A percentile compares a stretch with the other conserved stretches of the same genome.
Evolutionary conservation across 2,329 filamentous ascomycete genomes (phyloP).

Genomic region (Penicillium oxalicum): DNA sequence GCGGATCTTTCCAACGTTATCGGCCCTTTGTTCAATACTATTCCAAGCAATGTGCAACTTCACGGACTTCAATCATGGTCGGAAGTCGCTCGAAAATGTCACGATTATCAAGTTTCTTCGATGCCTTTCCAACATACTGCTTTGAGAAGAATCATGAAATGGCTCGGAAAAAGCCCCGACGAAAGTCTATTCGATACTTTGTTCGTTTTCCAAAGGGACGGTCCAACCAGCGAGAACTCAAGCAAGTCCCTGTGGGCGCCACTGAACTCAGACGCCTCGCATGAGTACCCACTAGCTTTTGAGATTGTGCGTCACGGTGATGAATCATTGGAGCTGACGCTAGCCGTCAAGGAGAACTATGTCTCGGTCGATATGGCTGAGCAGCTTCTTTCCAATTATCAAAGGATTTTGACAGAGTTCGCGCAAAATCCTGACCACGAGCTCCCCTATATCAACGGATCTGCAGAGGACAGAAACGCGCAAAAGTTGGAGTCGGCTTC

Average conservation of each 20-base stretch:
- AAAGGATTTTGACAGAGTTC: slow-evolving; percentile 34
- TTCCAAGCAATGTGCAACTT: slow-evolving; percentile 60
- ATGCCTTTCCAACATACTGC: slow-evolving; percentile 73
- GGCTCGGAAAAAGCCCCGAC: slow-evolving; percentile 54
- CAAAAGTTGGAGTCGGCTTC: slow-evolving; percentile 2
- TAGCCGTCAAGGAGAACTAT: slow-evolving; percentile 53
- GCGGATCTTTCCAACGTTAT: slow-evolving; percentile 59
- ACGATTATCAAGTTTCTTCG: slow-evolving; percentile 62
- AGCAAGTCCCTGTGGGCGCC: slow-evolving; percentile 49
- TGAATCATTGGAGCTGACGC: slow-evolving; percentile 48
- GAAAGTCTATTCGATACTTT: slow-evolving; percentile 68
- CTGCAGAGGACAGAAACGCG: neutral
- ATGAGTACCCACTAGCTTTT: slow-evolving; percentile 72
- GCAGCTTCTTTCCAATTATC: slow-evolving; percentile 41
- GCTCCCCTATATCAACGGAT: slow-evolving; percentile 13
- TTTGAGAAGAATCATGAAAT: slow-evolving; percentile 73
- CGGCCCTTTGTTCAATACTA: slow-evolving; percentile 84
- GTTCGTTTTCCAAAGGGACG: slow-evolving; percentile 69
- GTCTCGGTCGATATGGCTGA: slow-evolving; percentile 31
- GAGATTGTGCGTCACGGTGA: slow-evolving; percentile 57
- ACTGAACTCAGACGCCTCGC: slow-evolving; percentile 43
- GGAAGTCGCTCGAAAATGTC: slow-evolving; percentile 57
- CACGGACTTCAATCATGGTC: slow-evolving; percentile 50
- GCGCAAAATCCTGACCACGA: slow-evolving; percentile 25
- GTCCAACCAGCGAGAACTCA: slow-evolving; percentile 15